Evolutionary conservation across 2,329 filamentous ascomycete genomes (phyloP).

Genomic region (Elsinoe batatas): DNA sequence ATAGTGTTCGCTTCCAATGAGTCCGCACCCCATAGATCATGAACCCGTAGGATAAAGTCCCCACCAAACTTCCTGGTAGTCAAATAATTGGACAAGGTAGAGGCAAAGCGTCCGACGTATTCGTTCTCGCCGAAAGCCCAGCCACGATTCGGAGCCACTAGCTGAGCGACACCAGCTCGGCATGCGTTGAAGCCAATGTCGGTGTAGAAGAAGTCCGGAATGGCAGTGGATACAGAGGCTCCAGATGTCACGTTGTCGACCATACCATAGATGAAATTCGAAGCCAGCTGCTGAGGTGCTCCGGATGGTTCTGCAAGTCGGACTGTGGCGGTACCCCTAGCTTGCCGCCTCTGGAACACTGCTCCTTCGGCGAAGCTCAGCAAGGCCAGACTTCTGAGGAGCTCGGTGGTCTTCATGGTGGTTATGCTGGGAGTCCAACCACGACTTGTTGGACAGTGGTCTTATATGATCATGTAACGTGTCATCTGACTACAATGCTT

Average conservation of each 20-base stretch:
- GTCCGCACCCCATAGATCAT: conserved; percentile 23
- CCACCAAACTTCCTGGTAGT: conserved; percentile 29
- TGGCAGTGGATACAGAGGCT: conserved; percentile 20
- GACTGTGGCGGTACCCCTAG: conserved; percentile 16
- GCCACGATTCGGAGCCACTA: conserved; percentile 24
- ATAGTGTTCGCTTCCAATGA: conserved; percentile 27
- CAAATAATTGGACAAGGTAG: conserved; percentile 37
- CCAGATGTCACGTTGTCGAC: conserved; percentile 26
- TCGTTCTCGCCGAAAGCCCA: conserved; percentile 30
- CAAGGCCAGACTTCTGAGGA: background rate
- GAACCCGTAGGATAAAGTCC: conserved; percentile 19
- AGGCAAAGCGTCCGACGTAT: conserved; percentile 32
- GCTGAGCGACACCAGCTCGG: conserved; percentile 35
- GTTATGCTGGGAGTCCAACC: background rate
- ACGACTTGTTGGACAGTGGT: too few species aligned
- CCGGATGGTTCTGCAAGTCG: conserved; percentile 22
- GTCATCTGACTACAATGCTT: too few species aligned
- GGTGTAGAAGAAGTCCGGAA: conserved; percentile 32
- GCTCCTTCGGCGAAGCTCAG: background rate
- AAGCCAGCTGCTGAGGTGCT: conserved; percentile 29
- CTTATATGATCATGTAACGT: too few species aligned
- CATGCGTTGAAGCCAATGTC: conserved; percentile 34
- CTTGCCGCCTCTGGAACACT: background rate
- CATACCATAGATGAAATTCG: conserved; percentile 36
- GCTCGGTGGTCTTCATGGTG: background rate